Evolutionary conservation across 2,329 filamentous ascomycete genomes (phyloP), one percentile per base, ranked within the genome.

Genomic region (Exserohilum turcica): DNA sequence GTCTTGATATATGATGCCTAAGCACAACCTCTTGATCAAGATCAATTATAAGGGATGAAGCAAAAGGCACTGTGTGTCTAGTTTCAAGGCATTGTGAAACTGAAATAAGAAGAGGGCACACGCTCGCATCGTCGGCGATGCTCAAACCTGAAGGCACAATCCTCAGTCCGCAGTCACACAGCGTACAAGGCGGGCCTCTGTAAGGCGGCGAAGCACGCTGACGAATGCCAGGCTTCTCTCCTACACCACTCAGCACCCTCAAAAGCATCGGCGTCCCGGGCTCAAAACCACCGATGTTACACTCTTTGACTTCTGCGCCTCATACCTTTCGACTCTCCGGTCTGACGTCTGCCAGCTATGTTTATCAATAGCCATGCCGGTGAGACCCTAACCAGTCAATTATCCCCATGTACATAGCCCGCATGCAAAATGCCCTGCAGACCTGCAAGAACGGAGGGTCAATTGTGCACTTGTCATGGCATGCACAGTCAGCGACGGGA

Each of bases 261-360:
- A 49, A 54, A 54, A 50, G 51, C 51, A 50, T 54, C 51, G 51
- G 51, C 6, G 29, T 32, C 28, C 47, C 43, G 35, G 28, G 7
- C 36, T 3, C 46, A 19, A 54, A 49, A 44, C 40, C 51, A 50
- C 45, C 51, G 51, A 50, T 42, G 51, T 54, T 54, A 6, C 38
- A 49, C 38, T 36, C 35, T 38, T 48, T 48, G 24, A 48, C 19
- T 28, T 43, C 31, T 49, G 42, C 51, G 46, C 51, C 21, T 24
- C 51, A 50, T 39, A 44, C 21, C 31, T 29, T 35, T 39, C 31
- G 21, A 16, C 44, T 32, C n/a, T 19, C 28, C 13, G 28, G 39
- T 29, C 37, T 36, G 18, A 19, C 31, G 35, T 31, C 27, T 40
- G 29, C 31, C 28, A 9, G 19, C 33, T 48, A 24, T 18, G 37